A percentile compares a stretch with the other conserved stretches of the same genome.
These are phyloP conservation scores for Fusarium sublunatum DNA, from an alignment of 2,329 filamentous ascomycete genomes.

Conservation along the genomic window DNA sequence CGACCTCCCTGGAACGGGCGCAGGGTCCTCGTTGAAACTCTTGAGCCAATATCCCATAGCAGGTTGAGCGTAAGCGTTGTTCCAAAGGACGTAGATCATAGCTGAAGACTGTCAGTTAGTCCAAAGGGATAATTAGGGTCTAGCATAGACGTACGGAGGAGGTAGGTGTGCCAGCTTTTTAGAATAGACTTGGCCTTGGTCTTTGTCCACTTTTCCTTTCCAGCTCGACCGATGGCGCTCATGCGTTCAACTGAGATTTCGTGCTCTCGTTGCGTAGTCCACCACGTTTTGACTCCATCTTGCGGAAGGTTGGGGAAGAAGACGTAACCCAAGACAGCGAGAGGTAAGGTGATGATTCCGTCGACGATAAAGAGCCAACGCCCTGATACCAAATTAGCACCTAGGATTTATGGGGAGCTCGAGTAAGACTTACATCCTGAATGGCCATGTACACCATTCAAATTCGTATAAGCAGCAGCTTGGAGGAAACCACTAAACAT, in stretches of 20 bases:
- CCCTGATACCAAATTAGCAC: not conserved
- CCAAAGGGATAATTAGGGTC: fast-evolving
- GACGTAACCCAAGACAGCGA: constrained; percentile 40
- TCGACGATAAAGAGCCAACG: constrained; percentile 53
- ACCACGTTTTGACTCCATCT: constrained; percentile 40
- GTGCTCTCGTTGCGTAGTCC: constrained; percentile 42
- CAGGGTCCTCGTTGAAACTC: constrained; percentile 6
- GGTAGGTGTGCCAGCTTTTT: constrained; percentile 36
- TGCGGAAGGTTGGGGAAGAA: constrained; percentile 46
- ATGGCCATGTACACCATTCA: constrained; percentile 30
- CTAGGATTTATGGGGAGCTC: too few species aligned
- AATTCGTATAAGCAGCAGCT: constrained; percentile 28
- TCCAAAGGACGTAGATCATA: constrained; percentile 14
- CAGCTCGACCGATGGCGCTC: constrained; percentile 24
- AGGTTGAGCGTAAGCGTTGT: constrained; percentile 1
- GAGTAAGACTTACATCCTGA: constrained; percentile 9
- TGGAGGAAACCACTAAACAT: constrained; percentile 36
- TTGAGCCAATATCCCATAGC: constrained; percentile 18
- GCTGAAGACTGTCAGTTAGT: not conserved
- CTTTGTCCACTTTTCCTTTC: constrained; percentile 33
- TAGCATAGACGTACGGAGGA: constrained; percentile 6
- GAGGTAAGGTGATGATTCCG: constrained; percentile 46
- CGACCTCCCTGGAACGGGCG: not conserved
- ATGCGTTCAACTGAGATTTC: constrained; percentile 32
- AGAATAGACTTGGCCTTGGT: constrained; percentile 26